These are phyloP conservation scores for Amorphotheca resinae DNA, from an alignment of 495 filamentous ascomycete species.

Conservation along the genomic window DNA sequence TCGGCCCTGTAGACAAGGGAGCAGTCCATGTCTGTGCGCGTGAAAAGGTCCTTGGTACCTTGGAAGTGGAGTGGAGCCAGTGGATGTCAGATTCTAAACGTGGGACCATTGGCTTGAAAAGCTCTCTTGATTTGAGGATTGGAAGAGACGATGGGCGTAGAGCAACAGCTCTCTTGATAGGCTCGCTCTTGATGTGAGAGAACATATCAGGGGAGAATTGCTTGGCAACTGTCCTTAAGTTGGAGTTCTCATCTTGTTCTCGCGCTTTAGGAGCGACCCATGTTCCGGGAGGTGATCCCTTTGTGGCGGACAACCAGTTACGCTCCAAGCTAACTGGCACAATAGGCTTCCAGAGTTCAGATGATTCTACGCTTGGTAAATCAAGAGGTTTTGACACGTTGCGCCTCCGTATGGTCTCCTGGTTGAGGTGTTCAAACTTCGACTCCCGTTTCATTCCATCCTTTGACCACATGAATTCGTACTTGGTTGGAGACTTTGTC, in stretches of 20 bases:
- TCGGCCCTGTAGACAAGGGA: neutral
- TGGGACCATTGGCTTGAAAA: slow-evolving; percentile 2
- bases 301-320: slow-evolving; percentile 7
- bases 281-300: neutral
- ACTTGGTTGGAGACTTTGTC: neutral
- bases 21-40: slow-evolving; percentile 3
- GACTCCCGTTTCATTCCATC: no score
- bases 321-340: neutral
- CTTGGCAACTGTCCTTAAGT: neutral
- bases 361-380: slow-evolving; percentile 4
- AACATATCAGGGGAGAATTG: slow-evolving; percentile 3
- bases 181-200: slow-evolving; percentile 2
- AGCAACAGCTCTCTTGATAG: neutral
- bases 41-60: neutral
- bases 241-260: neutral
- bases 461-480: neutral
- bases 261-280: slow-evolving; percentile 1
- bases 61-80: slow-evolving; percentile 5
- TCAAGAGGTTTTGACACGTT: neutral
- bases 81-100: neutral
- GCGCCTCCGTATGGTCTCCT: neutral
- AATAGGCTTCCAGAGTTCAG: slow-evolving; percentile 6
- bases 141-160: neutral
- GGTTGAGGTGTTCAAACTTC: slow-evolving; percentile 1
- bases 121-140: slow-evolving; percentile 4